Evolutionary conservation across 1,284 basidiomycete species (phyloP), one percentile per base, ranked within the genome.

Genomic region (Meira nashicola): DNA sequence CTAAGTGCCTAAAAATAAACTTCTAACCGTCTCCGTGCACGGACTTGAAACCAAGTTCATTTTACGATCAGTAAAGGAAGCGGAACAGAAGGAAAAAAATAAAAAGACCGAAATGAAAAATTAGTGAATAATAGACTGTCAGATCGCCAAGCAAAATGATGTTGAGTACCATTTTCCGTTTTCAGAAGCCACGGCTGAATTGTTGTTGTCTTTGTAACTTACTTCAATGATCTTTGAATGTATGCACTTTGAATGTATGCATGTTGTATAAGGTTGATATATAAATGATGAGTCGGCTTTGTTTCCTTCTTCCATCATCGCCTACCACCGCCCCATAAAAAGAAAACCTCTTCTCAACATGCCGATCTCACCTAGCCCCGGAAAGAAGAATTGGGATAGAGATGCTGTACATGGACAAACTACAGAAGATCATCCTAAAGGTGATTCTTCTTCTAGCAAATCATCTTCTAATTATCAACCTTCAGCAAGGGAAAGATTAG

Each of bases 361-460:
- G 15, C 41, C 19, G 6, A 21, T 21, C 41, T 21, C 19, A n/a
- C 41, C 41, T 43, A 33, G 28, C 8, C 28, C 28, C 28, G 28
- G 28, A 4, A 33, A 33, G 8, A 33, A 33, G 8, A 33, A 33
- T 25, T 48, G 64, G 41, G 68, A 70, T 55, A 66, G 66, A 10
- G 54, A 70, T 51, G 63, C 63, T 7, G 68, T 70, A 17, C 68
- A 70, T 51, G 68, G 68, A 15, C 68, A 70, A 46, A 70, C 68
- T 33, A 62, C 17, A 14, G 23, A 12, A 21, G 46, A 48, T 48
- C 28, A 33, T 33, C 46, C 64, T 46, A 65, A 69, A 51, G 47
- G 59, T 19, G 33, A 54, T 7, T 65, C 47, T 25, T 23, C 49
- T 11, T 52, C 49, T n/a, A 21, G n/a, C 8, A 12, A 12, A 14